Evolutionary conservation across 2,329 filamentous ascomycete species (phyloP), one percentile per base, ranked within the genome.

Genomic region (Macrophomina tecta): DNA sequence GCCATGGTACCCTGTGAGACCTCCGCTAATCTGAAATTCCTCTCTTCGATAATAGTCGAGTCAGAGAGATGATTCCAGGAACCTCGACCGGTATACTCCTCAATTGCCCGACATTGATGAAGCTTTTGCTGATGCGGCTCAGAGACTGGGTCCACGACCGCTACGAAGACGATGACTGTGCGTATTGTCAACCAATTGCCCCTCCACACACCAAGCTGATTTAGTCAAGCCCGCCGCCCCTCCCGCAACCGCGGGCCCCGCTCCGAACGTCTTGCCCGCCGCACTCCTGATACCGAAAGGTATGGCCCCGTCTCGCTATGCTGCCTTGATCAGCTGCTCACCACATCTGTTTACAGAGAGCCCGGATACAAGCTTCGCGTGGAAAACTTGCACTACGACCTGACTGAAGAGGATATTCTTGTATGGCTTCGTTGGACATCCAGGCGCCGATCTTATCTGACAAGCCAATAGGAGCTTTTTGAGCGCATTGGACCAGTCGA

Each of bases 81-180:
- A 90, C 78, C 82, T 92, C 74, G 90, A 93, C 78, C 87, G 87
- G 90, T 93, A 79, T 69, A 87, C 18, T 28, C 3, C 12, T 42
- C 18, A 56, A 32, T 49, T 32, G 65, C 42, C 11, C 30, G n/a
- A 67, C 65, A 67, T 69, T 73, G 70, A 74, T 52, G 28, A n/a
- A 36, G 14, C n/a, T 8, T 48, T 61, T 61, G 38, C 46, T 64
- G 68, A 7, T 40, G 58, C 49, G 70, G 92, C 92, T 76, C 51
- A 67, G 66, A 23, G 93, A 97, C 84, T 97, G 94, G 94, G 92
- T 97, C 72, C 94, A 97, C 78, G 92, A 97, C 82, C 91, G 89
- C 77, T 97, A 89, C 77, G 91, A 95, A 78, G 91, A 92, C 74
- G 86, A 90, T 77, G 66, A 68, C 56, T 68, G 66, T 67, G 48